Evolutionary conservation across 2,329 filamentous ascomycete species (phyloP), one percentile per base, ranked within the genome.

Genomic region (Pseudomassariella vexata): DNA sequence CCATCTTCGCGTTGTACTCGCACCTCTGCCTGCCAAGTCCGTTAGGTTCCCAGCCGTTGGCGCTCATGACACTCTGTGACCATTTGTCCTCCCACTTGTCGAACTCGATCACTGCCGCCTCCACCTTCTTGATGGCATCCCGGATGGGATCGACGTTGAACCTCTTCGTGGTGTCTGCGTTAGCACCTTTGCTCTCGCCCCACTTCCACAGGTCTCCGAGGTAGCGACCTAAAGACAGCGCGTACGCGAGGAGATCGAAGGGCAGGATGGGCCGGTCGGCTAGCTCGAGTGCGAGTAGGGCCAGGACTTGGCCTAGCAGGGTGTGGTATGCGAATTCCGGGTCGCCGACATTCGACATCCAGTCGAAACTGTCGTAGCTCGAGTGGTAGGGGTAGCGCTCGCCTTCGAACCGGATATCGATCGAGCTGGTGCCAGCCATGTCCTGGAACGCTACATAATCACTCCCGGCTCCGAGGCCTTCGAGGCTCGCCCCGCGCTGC

Each of bases 401-500:
- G 26, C 83, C 84, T 22, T 65, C 49, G 51, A 98, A 96, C 18
- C 76, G 73, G 43, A 98, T 76, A 54, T 96, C 88, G 35, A 98
- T 68, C 9, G 85, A 89, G 26, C 87, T 90, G 6, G 80, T 88
- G 32, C 92, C 92, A 1, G 86, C 87, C 30, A 96, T 85, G 53
- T 90, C 77, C 58, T 94, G 90, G 57, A 96, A 98, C 2, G 88
- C 79, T 3, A 88, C 83, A 48, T 86, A 92, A 57, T 96, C 92
- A 44, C 86, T 83, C 8, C 74, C 80, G 5, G 79, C 79, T 9
- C 81, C 86, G 0, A 94, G 68, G 2, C 77, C 75, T 27, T 79
- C 77, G 1, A 96, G 65, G 19, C 72, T 63, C 15, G 62, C 68
- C 10, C 72, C 63, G 3, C 71, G 65, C 12, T 69, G 63, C n/a